phyloP scores from a whole-genome alignment of 805 yeast species.

The Yarrowia sp. region DNA sequence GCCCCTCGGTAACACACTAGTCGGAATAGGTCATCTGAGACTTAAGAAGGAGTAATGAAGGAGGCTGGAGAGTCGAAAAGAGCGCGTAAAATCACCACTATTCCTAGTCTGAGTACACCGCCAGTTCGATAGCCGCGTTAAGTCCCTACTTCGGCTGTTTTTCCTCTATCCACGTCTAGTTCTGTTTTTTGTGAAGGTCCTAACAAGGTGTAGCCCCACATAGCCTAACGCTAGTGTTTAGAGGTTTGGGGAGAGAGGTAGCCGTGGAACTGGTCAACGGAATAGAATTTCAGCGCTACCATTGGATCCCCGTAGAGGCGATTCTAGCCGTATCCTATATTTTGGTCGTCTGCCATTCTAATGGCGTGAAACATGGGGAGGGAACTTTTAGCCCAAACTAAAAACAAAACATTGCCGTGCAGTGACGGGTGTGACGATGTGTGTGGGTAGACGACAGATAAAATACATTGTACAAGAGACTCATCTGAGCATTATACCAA shows the following conservation, averaged over 20 bases:
- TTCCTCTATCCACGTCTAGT: neutral
- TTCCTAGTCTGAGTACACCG: too few relatives aligned
- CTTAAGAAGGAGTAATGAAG: neutral
- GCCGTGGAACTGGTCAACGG: neutral
- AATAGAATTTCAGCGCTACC: neutral
- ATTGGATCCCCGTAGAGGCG: neutral
- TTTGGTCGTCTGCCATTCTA: too few relatives aligned
- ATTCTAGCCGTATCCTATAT: neutral
- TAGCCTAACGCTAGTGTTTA: constrained; percentile 5
- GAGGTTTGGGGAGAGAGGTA: neutral
- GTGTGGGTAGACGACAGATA: too few relatives aligned
- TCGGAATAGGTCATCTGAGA: constrained; percentile 3
- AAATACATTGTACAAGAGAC: too few relatives aligned
- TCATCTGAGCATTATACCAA: too few relatives aligned
- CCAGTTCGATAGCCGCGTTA: too few relatives aligned
- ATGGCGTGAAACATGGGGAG: neutral
- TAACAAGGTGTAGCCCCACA: constrained; percentile 6
- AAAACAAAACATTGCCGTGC: constrained; percentile 1
- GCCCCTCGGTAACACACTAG: neutral
- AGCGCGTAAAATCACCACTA: too few relatives aligned
- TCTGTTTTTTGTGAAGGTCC: neutral
- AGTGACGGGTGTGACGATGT: too few relatives aligned
- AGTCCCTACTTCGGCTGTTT: too few relatives aligned
- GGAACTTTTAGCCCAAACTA: neutral
- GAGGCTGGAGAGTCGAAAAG: neutral